These are phyloP conservation scores for Nakazawaea molendinolei DNA, from an alignment of 805 yeast species.

Conservation along the genomic window DNA sequence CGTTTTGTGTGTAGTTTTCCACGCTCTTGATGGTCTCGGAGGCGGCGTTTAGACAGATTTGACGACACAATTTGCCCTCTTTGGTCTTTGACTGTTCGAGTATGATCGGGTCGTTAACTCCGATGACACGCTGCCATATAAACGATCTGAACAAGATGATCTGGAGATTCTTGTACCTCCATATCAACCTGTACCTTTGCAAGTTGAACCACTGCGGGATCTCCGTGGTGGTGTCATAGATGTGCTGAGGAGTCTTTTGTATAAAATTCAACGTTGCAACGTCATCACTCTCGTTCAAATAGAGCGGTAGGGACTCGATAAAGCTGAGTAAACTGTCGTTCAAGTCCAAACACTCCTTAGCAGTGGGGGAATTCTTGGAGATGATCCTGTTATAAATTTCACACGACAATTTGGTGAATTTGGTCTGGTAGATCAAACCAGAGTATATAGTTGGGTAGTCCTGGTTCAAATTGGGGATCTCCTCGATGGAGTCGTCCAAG, in stretches of 20 bases:
- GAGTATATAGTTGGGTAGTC: constrained; percentile 50
- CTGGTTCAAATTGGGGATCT: constrained; percentile 16
- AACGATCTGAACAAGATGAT: constrained; percentile 49
- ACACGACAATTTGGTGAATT: constrained; percentile 40
- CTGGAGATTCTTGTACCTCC: constrained; percentile 55
- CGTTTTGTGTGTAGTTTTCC: constrained; percentile 28
- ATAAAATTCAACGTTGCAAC: constrained; percentile 20
- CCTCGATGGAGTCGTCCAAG: constrained; percentile 15
- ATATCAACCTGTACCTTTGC: constrained; percentile 43
- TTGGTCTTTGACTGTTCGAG: constrained; percentile 28
- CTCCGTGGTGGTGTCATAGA: constrained; percentile 16
- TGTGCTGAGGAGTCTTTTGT: constrained; percentile 17
- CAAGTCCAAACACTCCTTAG: constrained; percentile 43
- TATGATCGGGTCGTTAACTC: constrained; percentile 27
- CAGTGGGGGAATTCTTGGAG: constrained; percentile 40
- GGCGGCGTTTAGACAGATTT: constrained; percentile 44
- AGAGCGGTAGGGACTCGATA: constrained; percentile 36
- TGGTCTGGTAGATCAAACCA: constrained; percentile 49
- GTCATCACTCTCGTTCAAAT: constrained; percentile 36
- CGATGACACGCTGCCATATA: constrained; percentile 45
- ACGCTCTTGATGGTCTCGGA: constrained; percentile 47
- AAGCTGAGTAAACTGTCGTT: constrained; percentile 36
- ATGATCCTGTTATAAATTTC: constrained; percentile 41
- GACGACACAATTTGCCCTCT: constrained; percentile 42
- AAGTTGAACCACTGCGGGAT: constrained; percentile 48